Base-by-base conservation (phyloP, 208 protist genomes). In the Acanthamoeba healyi region DNA sequence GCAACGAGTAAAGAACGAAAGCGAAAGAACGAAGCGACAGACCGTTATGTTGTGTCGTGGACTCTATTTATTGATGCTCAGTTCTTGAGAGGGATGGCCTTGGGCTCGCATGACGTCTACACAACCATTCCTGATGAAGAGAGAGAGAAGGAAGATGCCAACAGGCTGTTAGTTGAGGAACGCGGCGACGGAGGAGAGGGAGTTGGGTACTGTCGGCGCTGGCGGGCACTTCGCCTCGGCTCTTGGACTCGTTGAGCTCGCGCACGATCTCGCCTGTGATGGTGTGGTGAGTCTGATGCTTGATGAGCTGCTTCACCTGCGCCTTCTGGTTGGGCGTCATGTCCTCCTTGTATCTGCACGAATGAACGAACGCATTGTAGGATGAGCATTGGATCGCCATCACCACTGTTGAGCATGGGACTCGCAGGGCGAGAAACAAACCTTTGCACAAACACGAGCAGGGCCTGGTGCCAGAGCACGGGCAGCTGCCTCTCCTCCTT, bases 401-500 rank as follows among this genome's bases (percentile, higher is more conserved):
- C 51, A 19, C 51, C 51, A 58, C 19, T 19, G 19, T 58, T 19
- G 19, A 58, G n/a, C n/a, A n/a, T n/a, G n/a, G n/a, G n/a, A n/a
- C n/a, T n/a, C n/a, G n/a, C n/a, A n/a, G n/a, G n/a, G n/a, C n/a
- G 44, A 49, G 44, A 92, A 58, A 26, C 29, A 4, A 4, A 97
- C 89, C 97, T 29, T 77, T 98, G 96, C 26, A 97, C 98, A 96
- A 99, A 99, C 51, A 97, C 97, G 1, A 99, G 97, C n/a, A 99
- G 96, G 42, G 98, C 98, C 95, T 99, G 98, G 94, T 99, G 98
- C 99, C 99, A 99, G 32, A 99, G 92, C 77, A 99, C 98, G 14
- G 99, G 99, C 70, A 99, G 95, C 36, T 97, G 92, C 81, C 98
- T 95, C 1, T 34, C 46, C 94, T 98, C 89, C 3, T 95, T 61